phyloP scores from a whole-genome alignment of 345 rosid genomes.

The Combretum micranthum region DNA sequence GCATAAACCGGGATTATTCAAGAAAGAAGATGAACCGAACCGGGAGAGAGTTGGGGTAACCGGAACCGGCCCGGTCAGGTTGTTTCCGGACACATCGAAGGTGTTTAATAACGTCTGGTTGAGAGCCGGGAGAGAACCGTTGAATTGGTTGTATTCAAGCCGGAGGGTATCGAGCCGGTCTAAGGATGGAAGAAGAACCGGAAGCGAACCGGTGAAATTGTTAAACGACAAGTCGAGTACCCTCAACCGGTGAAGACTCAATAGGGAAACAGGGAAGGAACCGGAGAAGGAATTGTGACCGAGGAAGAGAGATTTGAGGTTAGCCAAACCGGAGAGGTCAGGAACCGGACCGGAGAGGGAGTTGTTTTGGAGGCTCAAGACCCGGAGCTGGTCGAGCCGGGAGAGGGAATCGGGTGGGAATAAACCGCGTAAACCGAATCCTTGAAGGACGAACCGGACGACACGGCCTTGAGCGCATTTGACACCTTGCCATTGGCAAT shows the following conservation, averaged over 20 bases:
- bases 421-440: slow-evolving; percentile 56
- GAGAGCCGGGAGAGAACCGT: slow-evolving; percentile 64
- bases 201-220: slow-evolving; percentile 53
- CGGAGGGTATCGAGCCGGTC: slow-evolving; percentile 50
- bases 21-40: slow-evolving; percentile 54
- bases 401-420: slow-evolving; percentile 54
- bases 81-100: slow-evolving; percentile 73
- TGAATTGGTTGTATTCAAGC: slow-evolving; percentile 60
- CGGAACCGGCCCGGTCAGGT: slow-evolving; percentile 66
- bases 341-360: slow-evolving; percentile 79
- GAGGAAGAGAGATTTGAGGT: slow-evolving; percentile 62
- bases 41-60: slow-evolving; percentile 53
- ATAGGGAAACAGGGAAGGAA: slow-evolving; percentile 58
- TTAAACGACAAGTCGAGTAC: slow-evolving; percentile 53
- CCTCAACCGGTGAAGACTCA: slow-evolving; percentile 50
- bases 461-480: slow-evolving; percentile 77
- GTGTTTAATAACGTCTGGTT: slow-evolving; percentile 46
- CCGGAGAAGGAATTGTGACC: slow-evolving; percentile 59
- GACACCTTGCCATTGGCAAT: slow-evolving; percentile 93
- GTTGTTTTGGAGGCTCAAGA: slow-evolving; percentile 68
- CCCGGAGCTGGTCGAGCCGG: slow-evolving; percentile 91
- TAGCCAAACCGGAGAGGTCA: slow-evolving; percentile 67
- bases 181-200: slow-evolving; percentile 34
- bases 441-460: slow-evolving; percentile 54
- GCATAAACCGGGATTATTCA: slow-evolving; percentile 62